Base-by-base conservation (phyloP, 257 asterid genomes). In the Gynochthodes officinalis region DNA sequence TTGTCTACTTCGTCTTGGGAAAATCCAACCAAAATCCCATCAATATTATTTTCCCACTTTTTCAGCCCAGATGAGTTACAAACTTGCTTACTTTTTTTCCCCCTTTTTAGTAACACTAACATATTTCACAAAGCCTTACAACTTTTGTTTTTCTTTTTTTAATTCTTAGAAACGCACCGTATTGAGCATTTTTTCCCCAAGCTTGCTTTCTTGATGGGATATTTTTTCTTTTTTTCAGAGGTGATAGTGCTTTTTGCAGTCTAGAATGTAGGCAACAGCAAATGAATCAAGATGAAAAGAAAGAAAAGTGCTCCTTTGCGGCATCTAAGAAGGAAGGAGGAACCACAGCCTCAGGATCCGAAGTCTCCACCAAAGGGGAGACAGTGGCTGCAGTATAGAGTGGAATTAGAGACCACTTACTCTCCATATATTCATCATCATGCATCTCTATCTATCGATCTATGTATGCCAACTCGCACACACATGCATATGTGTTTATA, bases 161-260 rank as follows among this genome's bases (percentile, higher is more conserved):
- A n/a, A n/a, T n/a, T n/a, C 4, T 37, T 37, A 37, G 42, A 37
- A 37, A 37, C 42, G 6, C 42, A 37, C 42, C 7, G 6, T 3
- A 7, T 37, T 37, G 42, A 37, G 42, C 42, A 37, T 37, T 37
- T 37, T 11, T 58, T 54, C 16, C 2, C 60, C n/a, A 19, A 64
- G 9, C 18, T 73, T 4, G 13, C 2, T 23, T 59, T 32, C 13
- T 33, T 44, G 16, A 32, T 35, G 62, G 48, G 28, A 21, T 39
- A 11, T 19, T 14, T 48, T 44, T 44, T 25, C 0, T 42, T 39
- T 69, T 57, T n/a, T 67, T 75, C 87, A 91, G 98, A 75, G 98
- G 97, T 12, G 98, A 93, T 73, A 89, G 85, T 59, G 98, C 97
- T 35, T 93, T 91, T 73, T 93, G 98, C 91, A 93, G 96, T 72